A percentile compares a stretch with the other conserved stretches of the same genome.
Evolutionary conservation across 2,329 filamentous ascomycete species (phyloP).

Genomic region (Parafenestella ontariensis): DNA sequence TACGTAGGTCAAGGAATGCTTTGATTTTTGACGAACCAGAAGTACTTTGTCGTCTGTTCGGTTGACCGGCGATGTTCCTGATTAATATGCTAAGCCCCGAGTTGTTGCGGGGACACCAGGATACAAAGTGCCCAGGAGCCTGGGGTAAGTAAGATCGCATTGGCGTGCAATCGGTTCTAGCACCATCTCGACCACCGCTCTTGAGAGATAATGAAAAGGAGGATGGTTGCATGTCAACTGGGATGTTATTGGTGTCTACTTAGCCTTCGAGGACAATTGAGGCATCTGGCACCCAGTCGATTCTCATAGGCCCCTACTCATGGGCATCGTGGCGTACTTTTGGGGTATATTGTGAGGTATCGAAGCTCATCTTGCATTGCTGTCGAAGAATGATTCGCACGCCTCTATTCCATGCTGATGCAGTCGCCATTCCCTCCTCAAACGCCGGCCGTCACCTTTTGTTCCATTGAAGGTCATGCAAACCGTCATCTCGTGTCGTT

Average conservation of each 20-base stretch:
- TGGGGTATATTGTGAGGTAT: conserved; percentile 24
- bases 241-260: conserved; percentile 2
- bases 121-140: conserved; percentile 3
- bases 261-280: background rate
- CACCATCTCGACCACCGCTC: too few relatives aligned
- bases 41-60: background rate
- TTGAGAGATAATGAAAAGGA: background rate
- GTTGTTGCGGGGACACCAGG: background rate
- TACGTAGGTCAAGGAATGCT: conserved; percentile 1
- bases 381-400: conserved; percentile 8
- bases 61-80: background rate
- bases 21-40: background rate
- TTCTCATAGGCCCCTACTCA: background rate
- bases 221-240: background rate
- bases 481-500: conserved; percentile 22
- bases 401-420: conserved; percentile 13
- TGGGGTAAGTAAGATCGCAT: background rate
- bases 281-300: background rate
- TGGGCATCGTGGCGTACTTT: conserved; percentile 15
- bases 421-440: conserved; percentile 14
- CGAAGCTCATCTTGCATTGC: conserved; percentile 13
- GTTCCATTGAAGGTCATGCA: conserved; percentile 3
- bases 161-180: background rate
- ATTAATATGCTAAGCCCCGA: conserved; percentile 3
- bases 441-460: conserved; percentile 14